Base-by-base conservation (phyloP, 2,329 filamentous ascomycete species). In the Blastomyces gilchristii region DNA sequence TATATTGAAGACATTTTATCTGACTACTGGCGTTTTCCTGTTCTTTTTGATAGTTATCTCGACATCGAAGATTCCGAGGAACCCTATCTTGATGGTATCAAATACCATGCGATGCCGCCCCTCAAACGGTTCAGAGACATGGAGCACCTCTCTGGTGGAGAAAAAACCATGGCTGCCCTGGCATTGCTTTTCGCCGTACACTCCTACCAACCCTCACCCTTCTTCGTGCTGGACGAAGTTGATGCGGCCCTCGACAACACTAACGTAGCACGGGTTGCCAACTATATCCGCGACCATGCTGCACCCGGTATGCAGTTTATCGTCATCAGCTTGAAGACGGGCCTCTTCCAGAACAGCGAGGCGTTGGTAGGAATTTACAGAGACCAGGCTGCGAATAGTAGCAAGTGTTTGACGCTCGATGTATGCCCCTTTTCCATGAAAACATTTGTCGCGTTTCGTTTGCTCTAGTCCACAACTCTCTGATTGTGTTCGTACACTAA, bases 281-380 rank as follows among this genome's bases (percentile, higher is more conserved):
- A 94, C 75, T 99, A 99, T 72, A 96, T 99, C 66, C 85, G 88
- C 47, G 91, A 96, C 71, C 92, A 99, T 76, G 90, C 92, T 0
- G 90, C 91, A 0, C 94, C 94, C 1, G 95, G 95, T 16, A 97
- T 97, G 91, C 94, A 99, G 75, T 99, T 99, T 70, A 95, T 99
- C 65, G 94, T 99, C 68, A 99, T 99, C 75, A 91, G 87, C 78
- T 82, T 99, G 74, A 99, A 99, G 83, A 89, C 91, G 0, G 92
- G 91, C 1, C 81, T 99, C 63, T 99, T 97, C 79, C 92, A 99
- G 77, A 90, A 95, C 75, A 96, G 91, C 72, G 92, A 99, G 81
- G 95, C 91, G 65, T 76, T 99, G 69, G 91, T 99, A 4, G 94
- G 94, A 60, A 91, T 99, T 12, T 97, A 96, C 80, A 83, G 94